Percentiles rank a stretch among this genome's conserved stretches.
Evolutionary conservation across 768 basidiomycete species (phyloP).

Genomic region (Amanita exitialis): DNA sequence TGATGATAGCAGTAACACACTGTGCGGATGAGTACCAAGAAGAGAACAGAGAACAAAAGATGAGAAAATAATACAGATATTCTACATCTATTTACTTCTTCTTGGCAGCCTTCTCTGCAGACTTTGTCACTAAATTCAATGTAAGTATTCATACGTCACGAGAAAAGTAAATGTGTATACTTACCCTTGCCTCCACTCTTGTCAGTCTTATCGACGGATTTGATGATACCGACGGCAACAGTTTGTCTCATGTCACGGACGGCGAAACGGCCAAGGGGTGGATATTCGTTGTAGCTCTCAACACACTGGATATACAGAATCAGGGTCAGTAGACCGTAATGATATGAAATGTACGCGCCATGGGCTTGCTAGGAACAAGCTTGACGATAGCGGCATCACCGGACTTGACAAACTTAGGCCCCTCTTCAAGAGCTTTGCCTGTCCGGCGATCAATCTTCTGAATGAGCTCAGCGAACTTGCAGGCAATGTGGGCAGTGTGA

Average conservation of each 20-base stretch:
- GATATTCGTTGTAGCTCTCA: slow-evolving; percentile 92
- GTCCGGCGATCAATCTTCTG: slow-evolving; percentile 99
- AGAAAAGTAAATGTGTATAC: slow-evolving; percentile 11
- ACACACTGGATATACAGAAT: slow-evolving; percentile 17
- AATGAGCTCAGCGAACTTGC: slow-evolving; percentile 97
- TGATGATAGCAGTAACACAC: slow-evolving; percentile 27
- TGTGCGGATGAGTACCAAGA: slow-evolving; percentile 31
- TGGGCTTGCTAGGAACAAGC: slow-evolving; percentile 92
- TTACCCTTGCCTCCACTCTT: slow-evolving; percentile 77
- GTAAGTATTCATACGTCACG: neutral
- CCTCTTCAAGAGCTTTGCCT: slow-evolving; percentile 82
- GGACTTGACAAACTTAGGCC: slow-evolving; percentile 98
- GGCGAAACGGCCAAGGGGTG: slow-evolving; percentile 98
- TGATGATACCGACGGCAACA: slow-evolving; percentile 98
- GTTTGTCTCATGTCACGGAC: slow-evolving; percentile 99
- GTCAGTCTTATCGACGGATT: slow-evolving; percentile 92
- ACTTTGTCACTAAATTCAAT: slow-evolving; percentile 65
- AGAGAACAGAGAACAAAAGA: slow-evolving; percentile 31
- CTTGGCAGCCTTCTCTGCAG: slow-evolving; percentile 93
- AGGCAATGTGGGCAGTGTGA: slow-evolving; percentile 99
- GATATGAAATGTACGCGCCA: slow-evolving; percentile 32
- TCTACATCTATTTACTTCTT: slow-evolving; percentile 88
- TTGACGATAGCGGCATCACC: slow-evolving; percentile 99
- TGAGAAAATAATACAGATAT: slow-evolving; percentile 50
- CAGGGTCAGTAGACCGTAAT: neutral